A percentile compares a stretch with the other conserved stretches of the same genome.
These are phyloP conservation scores for Cladosporium sp. DNA, from an alignment of 2,329 filamentous ascomycete genomes.

Conservation along the genomic window DNA sequence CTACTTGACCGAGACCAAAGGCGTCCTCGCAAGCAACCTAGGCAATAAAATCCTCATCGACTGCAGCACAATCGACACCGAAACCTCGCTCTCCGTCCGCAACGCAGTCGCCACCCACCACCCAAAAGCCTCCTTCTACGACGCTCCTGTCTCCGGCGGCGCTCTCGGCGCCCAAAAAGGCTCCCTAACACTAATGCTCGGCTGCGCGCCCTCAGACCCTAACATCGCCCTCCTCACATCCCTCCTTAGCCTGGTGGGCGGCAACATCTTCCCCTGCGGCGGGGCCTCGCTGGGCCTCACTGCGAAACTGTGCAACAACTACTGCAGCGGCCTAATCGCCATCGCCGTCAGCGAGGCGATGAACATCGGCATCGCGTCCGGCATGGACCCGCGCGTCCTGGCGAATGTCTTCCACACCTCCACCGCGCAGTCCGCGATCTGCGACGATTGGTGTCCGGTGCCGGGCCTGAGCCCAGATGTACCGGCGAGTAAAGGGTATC, in stretches of 20 bases:
- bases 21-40: constrained; percentile 45
- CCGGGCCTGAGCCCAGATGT: constrained; percentile 52
- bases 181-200: constrained; percentile 58
- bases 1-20: constrained; percentile 48
- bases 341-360: constrained; percentile 60
- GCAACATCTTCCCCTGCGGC: constrained; percentile 57
- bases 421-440: constrained; percentile 55
- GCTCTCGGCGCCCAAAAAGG: constrained; percentile 54
- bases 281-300: constrained; percentile 57
- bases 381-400: constrained; percentile 56
- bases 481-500: constrained; percentile 51
- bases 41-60: constrained; percentile 53
- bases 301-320: constrained; percentile 63
- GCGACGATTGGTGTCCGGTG: constrained; percentile 54
- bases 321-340: constrained; percentile 59
- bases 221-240: constrained; percentile 46
- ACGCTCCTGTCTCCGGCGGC: constrained; percentile 56
- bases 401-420: constrained; percentile 53
- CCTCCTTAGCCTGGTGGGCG: constrained; percentile 55
- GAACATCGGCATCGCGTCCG: constrained; percentile 60
- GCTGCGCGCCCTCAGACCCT: constrained; percentile 47
- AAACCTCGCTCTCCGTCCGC: constrained; percentile 50
- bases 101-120: constrained; percentile 41
- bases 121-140: constrained; percentile 51
- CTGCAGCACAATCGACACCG: constrained; percentile 58